Percentiles rank a stretch among this genome's conserved stretches.
Evolutionary conservation across 768 basidiomycete genomes (phyloP).

Genomic region (Coprinopsis sp.): DNA sequence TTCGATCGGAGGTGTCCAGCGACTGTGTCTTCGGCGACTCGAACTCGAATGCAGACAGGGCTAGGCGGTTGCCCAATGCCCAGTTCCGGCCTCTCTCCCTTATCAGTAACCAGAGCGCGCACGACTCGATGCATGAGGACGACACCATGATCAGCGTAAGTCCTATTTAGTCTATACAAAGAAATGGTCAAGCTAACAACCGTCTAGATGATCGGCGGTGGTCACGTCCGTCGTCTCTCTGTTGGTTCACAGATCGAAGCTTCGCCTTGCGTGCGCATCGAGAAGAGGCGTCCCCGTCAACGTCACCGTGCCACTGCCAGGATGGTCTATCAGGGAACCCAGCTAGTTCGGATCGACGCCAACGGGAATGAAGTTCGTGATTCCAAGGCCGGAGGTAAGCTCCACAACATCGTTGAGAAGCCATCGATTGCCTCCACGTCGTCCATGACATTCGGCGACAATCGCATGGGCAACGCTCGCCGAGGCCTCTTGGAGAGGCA

Average conservation of each 20-base stretch:
- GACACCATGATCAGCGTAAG: constrained; percentile 80
- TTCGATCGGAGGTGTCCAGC: constrained; percentile 42
- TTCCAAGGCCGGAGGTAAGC: constrained; percentile 37
- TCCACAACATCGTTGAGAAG: constrained; percentile 42
- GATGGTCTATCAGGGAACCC: constrained; percentile 27
- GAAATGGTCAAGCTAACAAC: not conserved
- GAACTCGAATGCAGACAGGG: constrained; percentile 25
- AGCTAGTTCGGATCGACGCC: constrained; percentile 18
- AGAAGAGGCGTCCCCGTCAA: constrained; percentile 55
- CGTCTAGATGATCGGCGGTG: constrained; percentile 72
- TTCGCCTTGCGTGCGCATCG: constrained; percentile 64
- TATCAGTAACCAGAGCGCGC: constrained; percentile 44
- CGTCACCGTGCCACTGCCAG: constrained; percentile 5
- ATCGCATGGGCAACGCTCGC: constrained; percentile 62
- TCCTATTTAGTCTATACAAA: constrained; percentile 9
- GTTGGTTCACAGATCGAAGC: constrained; percentile 61
- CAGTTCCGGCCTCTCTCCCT: constrained; percentile 66
- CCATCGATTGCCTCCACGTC: constrained; percentile 64
- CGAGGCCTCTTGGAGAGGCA: constrained; percentile 59
- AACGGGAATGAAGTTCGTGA: constrained; percentile 28
- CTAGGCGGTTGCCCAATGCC: constrained; percentile 37
- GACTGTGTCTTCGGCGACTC: constrained; percentile 63
- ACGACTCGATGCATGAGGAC: constrained; percentile 58
- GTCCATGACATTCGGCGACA: constrained; percentile 60
- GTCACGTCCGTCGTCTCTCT: constrained; percentile 65